Conservation (phyloP, 2,329 filamentous ascomycete species). For the Knoxdaviesia capensis region DNA sequence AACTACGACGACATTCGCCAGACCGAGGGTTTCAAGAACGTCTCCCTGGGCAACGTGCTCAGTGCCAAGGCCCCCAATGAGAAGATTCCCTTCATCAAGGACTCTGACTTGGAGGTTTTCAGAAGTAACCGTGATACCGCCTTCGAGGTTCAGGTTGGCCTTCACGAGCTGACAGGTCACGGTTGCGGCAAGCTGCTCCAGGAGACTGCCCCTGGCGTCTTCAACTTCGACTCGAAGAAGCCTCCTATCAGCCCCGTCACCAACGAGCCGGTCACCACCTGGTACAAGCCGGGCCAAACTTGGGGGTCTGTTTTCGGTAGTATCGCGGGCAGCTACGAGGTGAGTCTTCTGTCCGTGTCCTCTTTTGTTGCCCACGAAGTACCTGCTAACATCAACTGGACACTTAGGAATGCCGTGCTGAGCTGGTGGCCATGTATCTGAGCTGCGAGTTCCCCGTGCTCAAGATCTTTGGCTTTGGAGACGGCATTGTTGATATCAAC, state of each 20-base stretch:
- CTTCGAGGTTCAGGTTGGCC: constrained; percentile 89
- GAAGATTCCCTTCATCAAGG: constrained; percentile 73
- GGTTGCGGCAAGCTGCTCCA: constrained; percentile 88
- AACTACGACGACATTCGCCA: constrained; percentile 66
- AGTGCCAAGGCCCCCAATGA: constrained; percentile 84
- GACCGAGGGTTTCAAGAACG: constrained; percentile 77
- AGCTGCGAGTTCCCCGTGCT: constrained; percentile 77
- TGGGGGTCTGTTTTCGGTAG: constrained; percentile 87
- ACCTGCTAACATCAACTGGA: neutral
- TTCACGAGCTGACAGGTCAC: constrained; percentile 74
- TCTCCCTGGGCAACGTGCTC: constrained; percentile 81
- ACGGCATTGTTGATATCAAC: constrained; percentile 53
- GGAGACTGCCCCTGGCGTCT: constrained; percentile 62
- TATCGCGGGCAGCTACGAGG: constrained; percentile 69
- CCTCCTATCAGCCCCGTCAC: constrained; percentile 68
- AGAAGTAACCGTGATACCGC: constrained; percentile 67
- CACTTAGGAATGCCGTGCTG: constrained; percentile 46
- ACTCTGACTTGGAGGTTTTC: constrained; percentile 58
- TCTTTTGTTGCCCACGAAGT: neutral
- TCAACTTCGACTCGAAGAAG: constrained; percentile 72
- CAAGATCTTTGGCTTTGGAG: constrained; percentile 78
- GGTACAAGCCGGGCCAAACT: constrained; percentile 89
- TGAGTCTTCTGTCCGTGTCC: constrained; percentile 21
- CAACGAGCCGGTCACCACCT: constrained; percentile 54
- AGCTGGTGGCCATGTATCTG: constrained; percentile 82